Percentiles rank a stretch among this genome's conserved stretches.
Conservation (phyloP, 805 yeast species). For the Kluyveromyces aestuarii region DNA sequence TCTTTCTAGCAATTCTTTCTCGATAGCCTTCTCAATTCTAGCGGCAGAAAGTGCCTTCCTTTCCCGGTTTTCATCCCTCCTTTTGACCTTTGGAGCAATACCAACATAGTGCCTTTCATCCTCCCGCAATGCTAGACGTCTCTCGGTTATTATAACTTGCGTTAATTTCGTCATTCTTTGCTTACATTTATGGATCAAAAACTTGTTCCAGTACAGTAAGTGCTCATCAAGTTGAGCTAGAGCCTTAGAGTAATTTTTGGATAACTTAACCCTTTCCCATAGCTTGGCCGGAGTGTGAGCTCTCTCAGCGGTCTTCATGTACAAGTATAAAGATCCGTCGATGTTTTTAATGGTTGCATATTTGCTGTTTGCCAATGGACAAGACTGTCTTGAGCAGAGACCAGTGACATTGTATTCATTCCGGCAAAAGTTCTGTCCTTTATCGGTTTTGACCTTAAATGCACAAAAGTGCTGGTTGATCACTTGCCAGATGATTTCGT, state of each 20-base stretch:
- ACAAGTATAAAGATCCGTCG: constrained; percentile 71
- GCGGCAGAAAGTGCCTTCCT: constrained; percentile 96
- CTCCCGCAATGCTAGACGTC: constrained; percentile 82
- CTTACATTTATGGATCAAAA: constrained; percentile 85
- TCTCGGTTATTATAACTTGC: constrained; percentile 91
- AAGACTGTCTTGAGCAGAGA: constrained; percentile 83
- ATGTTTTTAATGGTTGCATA: constrained; percentile 80
- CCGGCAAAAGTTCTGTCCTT: constrained; percentile 86
- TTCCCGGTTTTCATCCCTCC: constrained; percentile 91
- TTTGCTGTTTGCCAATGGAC: constrained; percentile 91
- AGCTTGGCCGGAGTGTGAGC: constrained; percentile 88
- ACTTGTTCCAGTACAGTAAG: constrained; percentile 87
- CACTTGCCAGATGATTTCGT: constrained; percentile 94
- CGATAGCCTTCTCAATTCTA: constrained; percentile 91
- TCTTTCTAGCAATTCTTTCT: constrained; percentile 88
- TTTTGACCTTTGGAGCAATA: constrained; percentile 83
- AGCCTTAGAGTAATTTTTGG: constrained; percentile 84
- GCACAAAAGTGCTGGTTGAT: constrained; percentile 94
- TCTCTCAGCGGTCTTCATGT: constrained; percentile 97
- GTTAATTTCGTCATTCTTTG: constrained; percentile 91
- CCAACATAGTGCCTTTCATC: constrained; percentile 93
- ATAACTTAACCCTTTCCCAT: constrained; percentile 91
- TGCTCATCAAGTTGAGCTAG: constrained; percentile 82
- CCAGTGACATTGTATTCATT: constrained; percentile 96
- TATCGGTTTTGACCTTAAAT: constrained; percentile 80